Evolutionary conservation across 1,284 basidiomycete species (phyloP).

Genomic region (Tylopilus orsonianus): DNA sequence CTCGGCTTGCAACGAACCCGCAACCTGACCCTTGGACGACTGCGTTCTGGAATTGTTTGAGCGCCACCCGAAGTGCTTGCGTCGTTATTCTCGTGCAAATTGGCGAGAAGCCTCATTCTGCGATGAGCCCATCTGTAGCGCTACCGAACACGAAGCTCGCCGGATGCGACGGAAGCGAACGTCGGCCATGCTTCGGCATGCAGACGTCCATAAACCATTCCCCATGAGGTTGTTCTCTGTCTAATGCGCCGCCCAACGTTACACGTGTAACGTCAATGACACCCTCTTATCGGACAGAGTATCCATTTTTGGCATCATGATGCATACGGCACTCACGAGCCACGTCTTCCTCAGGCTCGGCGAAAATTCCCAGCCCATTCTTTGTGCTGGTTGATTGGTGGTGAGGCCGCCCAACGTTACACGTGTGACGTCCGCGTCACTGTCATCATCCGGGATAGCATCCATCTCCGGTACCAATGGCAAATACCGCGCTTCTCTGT

Average conservation of each 20-base stretch:
- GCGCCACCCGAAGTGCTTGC: constrained; percentile 2
- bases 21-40: neutral
- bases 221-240: neutral
- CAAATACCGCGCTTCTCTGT: constrained; percentile 1
- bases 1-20: neutral
- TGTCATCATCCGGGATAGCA: constrained; percentile 3
- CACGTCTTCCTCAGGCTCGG: constrained; percentile 5
- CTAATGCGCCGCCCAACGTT: constrained; percentile 21
- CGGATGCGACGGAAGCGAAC: constrained; percentile 1
- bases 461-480: constrained; percentile 2
- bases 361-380: neutral
- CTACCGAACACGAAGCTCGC: constrained; percentile 5
- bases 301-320: constrained; percentile 1
- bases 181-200: constrained; percentile 14
- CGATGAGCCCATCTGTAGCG: neutral
- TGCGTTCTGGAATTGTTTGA: constrained; percentile 11
- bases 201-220: neutral
- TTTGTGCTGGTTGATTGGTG: neutral
- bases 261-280: constrained; percentile 33
- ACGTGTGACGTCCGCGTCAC: constrained; percentile 29
- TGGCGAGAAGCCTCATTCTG: constrained; percentile 7
- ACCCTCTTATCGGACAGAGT: constrained; percentile 2
- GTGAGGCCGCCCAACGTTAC: constrained; percentile 24
- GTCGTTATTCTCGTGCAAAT: constrained; percentile 4
- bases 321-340: constrained; percentile 3